phyloP scores from a whole-genome alignment of 1,284 basidiomycete genomes.

The Pseudozyma hubeiensis region DNA sequence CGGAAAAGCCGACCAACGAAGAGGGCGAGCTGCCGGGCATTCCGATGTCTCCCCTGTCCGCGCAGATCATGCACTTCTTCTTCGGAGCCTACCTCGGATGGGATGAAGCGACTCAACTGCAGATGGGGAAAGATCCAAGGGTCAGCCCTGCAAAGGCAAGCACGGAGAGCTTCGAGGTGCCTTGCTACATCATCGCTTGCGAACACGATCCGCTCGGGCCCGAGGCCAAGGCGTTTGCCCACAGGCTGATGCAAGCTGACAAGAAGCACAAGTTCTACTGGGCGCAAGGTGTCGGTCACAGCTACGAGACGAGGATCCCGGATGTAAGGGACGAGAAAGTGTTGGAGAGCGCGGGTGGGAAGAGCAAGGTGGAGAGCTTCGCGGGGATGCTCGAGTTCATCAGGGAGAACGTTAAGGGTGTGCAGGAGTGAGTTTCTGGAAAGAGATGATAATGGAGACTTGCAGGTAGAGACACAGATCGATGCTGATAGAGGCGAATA shows the following conservation, averaged over 20 bases:
- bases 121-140: conserved; percentile 25
- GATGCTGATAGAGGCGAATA: too few relatives aligned
- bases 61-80: conserved; percentile 39
- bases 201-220: conserved; percentile 39
- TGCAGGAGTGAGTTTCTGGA: conserved; percentile 1
- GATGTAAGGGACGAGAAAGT: conserved; percentile 18
- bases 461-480: too few relatives aligned
- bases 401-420: conserved; percentile 11
- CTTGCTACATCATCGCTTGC: conserved; percentile 41
- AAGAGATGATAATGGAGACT: not conserved
- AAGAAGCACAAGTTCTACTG: conserved; percentile 24
- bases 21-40: conserved; percentile 15
- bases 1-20: conserved; percentile 37
- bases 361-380: conserved; percentile 38
- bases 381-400: conserved; percentile 25
- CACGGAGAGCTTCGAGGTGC: conserved; percentile 19
- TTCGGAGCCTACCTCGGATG: conserved; percentile 36
- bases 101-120: conserved; percentile 3
- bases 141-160: conserved; percentile 24
- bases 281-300: conserved; percentile 37
- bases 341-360: conserved; percentile 14
- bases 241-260: conserved; percentile 9
- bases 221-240: conserved; percentile 25
- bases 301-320: conserved; percentile 37
- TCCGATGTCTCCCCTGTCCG: conserved; percentile 32